phyloP scores from a whole-genome alignment of 2,329 filamentous ascomycete genomes.

The Stemphylium lycopersici region DNA sequence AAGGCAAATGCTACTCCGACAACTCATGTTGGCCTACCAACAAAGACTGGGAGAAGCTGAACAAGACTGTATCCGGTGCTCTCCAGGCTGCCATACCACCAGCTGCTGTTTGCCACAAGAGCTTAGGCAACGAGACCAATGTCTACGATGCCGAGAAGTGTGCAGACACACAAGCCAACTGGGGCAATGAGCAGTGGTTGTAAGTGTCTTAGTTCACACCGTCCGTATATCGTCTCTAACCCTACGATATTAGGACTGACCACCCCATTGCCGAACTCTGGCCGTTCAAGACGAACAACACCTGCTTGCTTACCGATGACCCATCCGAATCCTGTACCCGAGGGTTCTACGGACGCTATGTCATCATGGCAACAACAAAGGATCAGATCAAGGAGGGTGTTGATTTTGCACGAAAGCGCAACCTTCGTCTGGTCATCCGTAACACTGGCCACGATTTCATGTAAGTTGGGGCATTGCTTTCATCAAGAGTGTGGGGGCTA shows the following conservation, averaged over 20 bases:
- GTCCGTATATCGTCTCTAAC: neutral
- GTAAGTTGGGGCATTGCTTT: conserved; percentile 7
- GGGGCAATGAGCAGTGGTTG: conserved; percentile 40
- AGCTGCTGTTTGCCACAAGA: conserved; percentile 38
- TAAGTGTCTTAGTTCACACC: conserved; percentile 17
- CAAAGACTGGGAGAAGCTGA: conserved; percentile 35
- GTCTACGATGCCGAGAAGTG: conserved; percentile 37
- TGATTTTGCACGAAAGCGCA: conserved; percentile 41
- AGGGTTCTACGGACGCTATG: conserved; percentile 43
- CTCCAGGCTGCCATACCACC: conserved; percentile 38
- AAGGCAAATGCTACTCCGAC: conserved; percentile 43
- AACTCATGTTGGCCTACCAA: conserved; percentile 42
- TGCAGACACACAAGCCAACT: conserved; percentile 34
- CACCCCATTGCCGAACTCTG: conserved; percentile 42
- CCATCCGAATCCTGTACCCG: conserved; percentile 36
- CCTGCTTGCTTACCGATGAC: conserved; percentile 36
- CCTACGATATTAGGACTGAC: conserved; percentile 31
- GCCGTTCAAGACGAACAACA: conserved; percentile 45
- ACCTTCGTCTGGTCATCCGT: conserved; percentile 41
- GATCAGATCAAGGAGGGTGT: conserved; percentile 43
- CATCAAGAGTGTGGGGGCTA: neutral
- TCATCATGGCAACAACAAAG: conserved; percentile 42
- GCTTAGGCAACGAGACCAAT: conserved; percentile 28
- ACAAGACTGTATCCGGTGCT: conserved; percentile 38
- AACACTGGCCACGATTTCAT: conserved; percentile 48